A percentile compares a stretch with the other conserved stretches of the same genome.
phyloP scores from a whole-genome alignment of 2,329 filamentous ascomycete genomes.

The Aspergillus oerlinghausenensis region DNA sequence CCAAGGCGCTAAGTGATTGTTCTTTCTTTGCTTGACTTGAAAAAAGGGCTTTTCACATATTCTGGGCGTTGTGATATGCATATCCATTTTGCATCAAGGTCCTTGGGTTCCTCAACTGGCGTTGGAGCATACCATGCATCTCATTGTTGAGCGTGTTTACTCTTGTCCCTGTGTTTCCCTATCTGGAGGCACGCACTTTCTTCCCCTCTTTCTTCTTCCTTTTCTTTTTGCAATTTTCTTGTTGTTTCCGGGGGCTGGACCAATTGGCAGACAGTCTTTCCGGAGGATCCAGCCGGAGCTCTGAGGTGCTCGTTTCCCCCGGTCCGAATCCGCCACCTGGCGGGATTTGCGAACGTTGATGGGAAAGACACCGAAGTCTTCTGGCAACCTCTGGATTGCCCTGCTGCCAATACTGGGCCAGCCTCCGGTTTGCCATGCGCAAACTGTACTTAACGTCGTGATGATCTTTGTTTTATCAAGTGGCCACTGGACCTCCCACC shows the following conservation, averaged over 20 bases:
- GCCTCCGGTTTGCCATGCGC: neutral
- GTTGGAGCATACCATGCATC: neutral
- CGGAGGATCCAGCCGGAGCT: neutral
- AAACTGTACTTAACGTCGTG: neutral
- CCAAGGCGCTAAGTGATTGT: neutral
- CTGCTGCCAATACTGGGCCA: neutral
- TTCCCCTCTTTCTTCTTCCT: neutral
- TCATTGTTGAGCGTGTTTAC: neutral
- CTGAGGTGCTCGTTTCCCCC: neutral
- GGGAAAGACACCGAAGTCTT: neutral
- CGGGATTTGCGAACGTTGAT: neutral
- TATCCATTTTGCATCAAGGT: neutral
- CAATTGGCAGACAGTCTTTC: neutral
- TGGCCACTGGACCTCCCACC: neutral
- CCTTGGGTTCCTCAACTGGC: neutral
- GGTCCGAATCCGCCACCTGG: neutral
- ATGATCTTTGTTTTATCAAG: neutral
- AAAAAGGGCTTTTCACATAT: neutral
- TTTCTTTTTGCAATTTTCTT: slow-evolving; percentile 6
- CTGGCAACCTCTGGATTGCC: neutral
- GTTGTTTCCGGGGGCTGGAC: neutral
- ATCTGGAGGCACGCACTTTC: neutral
- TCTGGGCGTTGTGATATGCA: neutral
- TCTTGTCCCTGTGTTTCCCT: neutral
- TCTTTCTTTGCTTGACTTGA: neutral